phyloP scores from a whole-genome alignment of 2,329 filamentous ascomycete species.

The Paecilomyces formosus region DNA sequence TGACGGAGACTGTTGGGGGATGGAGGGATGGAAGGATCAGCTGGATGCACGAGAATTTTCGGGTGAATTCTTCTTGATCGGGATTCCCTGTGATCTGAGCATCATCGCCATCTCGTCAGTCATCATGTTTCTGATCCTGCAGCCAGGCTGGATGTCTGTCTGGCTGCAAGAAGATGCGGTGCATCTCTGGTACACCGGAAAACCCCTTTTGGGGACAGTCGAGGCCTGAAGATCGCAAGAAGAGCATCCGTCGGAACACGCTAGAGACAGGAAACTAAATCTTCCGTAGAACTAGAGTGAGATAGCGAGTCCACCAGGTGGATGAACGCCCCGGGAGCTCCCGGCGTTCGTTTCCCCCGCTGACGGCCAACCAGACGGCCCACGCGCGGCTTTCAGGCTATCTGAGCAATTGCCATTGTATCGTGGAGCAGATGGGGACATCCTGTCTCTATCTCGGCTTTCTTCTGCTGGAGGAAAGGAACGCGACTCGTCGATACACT shows the following conservation, averaged over 20 bases:
- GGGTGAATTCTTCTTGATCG: neutral
- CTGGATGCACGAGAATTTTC: neutral
- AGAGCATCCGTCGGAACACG: too few relatives aligned
- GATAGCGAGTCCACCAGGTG: neutral
- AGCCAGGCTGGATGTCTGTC: too few relatives aligned
- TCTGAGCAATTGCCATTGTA: neutral
- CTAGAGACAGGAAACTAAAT: too few relatives aligned
- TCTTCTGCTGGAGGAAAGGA: neutral
- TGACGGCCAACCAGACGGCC: slow-evolving; percentile 11
- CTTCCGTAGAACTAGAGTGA: neutral
- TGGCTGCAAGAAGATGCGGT: neutral
- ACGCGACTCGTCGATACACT: neutral
- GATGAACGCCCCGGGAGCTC: slow-evolving; percentile 9
- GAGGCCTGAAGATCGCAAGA: neutral
- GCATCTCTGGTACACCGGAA: neutral
- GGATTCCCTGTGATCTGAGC: neutral
- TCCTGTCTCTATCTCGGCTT: neutral
- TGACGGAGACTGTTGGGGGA: neutral
- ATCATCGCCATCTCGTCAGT: neutral
- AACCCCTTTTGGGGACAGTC: neutral
- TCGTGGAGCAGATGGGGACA: neutral
- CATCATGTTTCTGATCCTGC: neutral
- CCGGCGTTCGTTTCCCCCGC: slow-evolving; percentile 7
- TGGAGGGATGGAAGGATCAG: neutral
- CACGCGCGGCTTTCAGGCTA: slow-evolving; percentile 5